Evolutionary conservation across 1,139 yeast species (phyloP).

Genomic region (Lodderomyces pseudojiufengensis): DNA sequence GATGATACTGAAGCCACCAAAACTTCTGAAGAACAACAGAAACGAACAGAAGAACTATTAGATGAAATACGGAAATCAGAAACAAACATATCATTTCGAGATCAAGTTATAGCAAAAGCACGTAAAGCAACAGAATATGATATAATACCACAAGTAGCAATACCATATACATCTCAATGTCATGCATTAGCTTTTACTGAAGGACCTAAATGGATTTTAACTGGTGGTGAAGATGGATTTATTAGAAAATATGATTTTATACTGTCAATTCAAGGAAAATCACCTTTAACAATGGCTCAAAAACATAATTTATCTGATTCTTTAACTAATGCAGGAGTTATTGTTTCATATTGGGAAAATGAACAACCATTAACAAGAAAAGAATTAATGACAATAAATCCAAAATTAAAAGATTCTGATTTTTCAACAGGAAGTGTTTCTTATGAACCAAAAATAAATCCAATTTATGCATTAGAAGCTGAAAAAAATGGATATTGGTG

Average conservation of each 20-base stretch:
- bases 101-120: slow-evolving; percentile 40
- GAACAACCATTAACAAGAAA: slow-evolving; percentile 68
- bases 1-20: neutral
- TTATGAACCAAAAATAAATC: slow-evolving; percentile 70
- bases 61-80: slow-evolving; percentile 5
- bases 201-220: slow-evolving; percentile 83
- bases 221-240: slow-evolving; percentile 97
- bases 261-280: slow-evolving; percentile 83
- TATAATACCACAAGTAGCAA: slow-evolving; percentile 66
- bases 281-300: slow-evolving; percentile 88
- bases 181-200: slow-evolving; percentile 75
- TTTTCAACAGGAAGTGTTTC: slow-evolving; percentile 38
- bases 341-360: slow-evolving; percentile 90
- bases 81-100: slow-evolving; percentile 24
- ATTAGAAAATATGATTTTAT: slow-evolving; percentile 85
- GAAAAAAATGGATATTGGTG: slow-evolving; percentile 85
- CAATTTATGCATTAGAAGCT: slow-evolving; percentile 83
- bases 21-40: neutral
- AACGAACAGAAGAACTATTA: slow-evolving; percentile 1
- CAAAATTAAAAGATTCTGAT: slow-evolving; percentile 42
- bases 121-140: slow-evolving; percentile 49
- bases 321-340: slow-evolving; percentile 77
- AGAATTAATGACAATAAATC: slow-evolving; percentile 39
- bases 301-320: slow-evolving; percentile 72
- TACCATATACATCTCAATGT: slow-evolving; percentile 66